These are phyloP conservation scores for Yamadazyma conglobata DNA, from an alignment of 1,139 yeast genomes.

Conservation along the genomic window DNA sequence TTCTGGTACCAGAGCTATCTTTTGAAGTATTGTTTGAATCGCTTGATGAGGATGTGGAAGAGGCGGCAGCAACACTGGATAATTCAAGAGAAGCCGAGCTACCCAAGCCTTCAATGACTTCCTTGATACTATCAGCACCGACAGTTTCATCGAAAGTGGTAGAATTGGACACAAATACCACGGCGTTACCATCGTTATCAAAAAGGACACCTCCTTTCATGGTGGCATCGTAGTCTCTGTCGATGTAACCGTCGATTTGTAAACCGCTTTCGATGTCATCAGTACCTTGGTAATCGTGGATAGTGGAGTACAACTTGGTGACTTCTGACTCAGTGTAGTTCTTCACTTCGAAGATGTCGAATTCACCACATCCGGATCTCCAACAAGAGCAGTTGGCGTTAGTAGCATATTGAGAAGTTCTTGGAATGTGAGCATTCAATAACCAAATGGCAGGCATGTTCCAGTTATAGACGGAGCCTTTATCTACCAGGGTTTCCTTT, in stretches of 20 bases:
- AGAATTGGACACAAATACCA: constrained; percentile 58
- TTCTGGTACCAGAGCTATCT: constrained; percentile 21
- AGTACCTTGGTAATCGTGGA: constrained; percentile 73
- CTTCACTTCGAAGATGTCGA: constrained; percentile 78
- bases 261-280: constrained; percentile 58
- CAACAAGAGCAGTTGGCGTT: constrained; percentile 88
- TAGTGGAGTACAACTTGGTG: constrained; percentile 55
- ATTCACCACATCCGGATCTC: constrained; percentile 95
- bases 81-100: constrained; percentile 23
- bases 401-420: constrained; percentile 74
- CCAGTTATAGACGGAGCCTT: constrained; percentile 29
- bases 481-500: constrained; percentile 48
- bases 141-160: constrained; percentile 45
- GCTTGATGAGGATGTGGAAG: constrained; percentile 14
- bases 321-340: constrained; percentile 41
- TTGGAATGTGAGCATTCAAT: constrained; percentile 89
- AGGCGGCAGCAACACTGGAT: constrained; percentile 19
- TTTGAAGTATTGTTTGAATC: constrained; percentile 14
- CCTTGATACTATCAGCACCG: constrained; percentile 28
- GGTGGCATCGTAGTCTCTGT: constrained; percentile 45
- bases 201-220: constrained; percentile 73
- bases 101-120: constrained; percentile 32
- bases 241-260: constrained; percentile 53
- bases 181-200: constrained; percentile 55
- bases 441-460: constrained; percentile 98